Evolutionary conservation across 179 eudicot species (phyloP), one percentile per base, ranked within the genome.

Genomic region (Spinacia oleracea): DNA sequence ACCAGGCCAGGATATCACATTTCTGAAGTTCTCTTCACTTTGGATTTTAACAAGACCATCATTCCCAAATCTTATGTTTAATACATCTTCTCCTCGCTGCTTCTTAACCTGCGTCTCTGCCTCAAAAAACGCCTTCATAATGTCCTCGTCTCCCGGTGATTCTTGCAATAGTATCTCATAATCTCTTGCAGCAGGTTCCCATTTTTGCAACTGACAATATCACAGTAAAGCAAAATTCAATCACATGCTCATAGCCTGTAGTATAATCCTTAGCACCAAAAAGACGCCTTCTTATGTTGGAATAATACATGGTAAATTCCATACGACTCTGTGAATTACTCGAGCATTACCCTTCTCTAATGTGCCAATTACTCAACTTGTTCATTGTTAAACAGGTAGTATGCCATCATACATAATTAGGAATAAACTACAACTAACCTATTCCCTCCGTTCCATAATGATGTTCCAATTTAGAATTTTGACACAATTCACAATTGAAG

Each of bases 151-250:
- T n/a, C 88, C 89, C 1, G 92, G 95, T 5, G 87, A 84, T 76
- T 89, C 93, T 81, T 80, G 83, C 34, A 83, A 29, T 83, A 93
- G 68, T 69, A 88, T 60, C 79, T 90, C 95, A 27, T 89, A 92
- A 74, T 93, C 98, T 86, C 88, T 83, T 31, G 86, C 25, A 27
- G 92, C 86, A 5, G 86, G 86, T 77, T 89, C 91, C 97, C 93
- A 92, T 79, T 85, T 93, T 79, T 69, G 85, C 86, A 90, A 72
- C 97, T 93, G 67, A 60, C 32, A 72, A 5, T 25, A 45, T 14
- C n/a, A 45, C 5, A 21, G 31, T 27, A 27, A 29, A 43, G 12
- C 14, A 53, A 53, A 53, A 20, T 53, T 53, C 23, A 53, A 53
- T 53, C 23, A 53, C 15, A 9, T 53, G 20, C n/a, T 6, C 58